Conservation (phyloP, 306 rosid genomes). For the Cyclanthera cordifolia region DNA sequence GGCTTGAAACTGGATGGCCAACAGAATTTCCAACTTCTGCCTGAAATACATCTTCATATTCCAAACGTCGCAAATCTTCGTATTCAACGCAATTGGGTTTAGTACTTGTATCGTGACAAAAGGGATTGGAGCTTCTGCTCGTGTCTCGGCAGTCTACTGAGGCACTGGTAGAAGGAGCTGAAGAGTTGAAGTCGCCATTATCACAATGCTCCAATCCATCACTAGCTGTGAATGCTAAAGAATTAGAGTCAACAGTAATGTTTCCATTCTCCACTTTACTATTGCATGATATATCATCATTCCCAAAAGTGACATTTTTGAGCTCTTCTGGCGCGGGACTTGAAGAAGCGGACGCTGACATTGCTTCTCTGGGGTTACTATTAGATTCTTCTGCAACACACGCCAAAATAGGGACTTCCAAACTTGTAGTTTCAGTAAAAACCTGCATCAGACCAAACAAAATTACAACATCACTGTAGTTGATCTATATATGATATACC, state of each 20-base stretch:
- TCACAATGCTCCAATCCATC: constrained; percentile 26
- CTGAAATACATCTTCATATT: constrained; percentile 7
- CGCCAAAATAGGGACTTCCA: neutral
- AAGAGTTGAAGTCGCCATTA: constrained; percentile 13
- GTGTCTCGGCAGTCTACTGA: constrained; percentile 26
- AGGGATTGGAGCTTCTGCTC: constrained; percentile 20
- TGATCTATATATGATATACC: neutral
- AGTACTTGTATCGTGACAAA: constrained; percentile 10
- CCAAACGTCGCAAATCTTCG: constrained; percentile 12
- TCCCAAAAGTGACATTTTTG: neutral
- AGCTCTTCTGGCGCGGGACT: constrained; percentile 23
- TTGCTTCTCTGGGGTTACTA: neutral
- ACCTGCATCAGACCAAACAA: constrained; percentile 27
- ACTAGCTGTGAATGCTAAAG: constrained; percentile 24
- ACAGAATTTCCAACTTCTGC: constrained; percentile 14
- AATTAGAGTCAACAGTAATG: constrained; percentile 19
- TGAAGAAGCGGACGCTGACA: neutral
- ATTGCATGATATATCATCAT: constrained; percentile 18
- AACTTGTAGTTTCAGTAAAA: constrained; percentile 17
- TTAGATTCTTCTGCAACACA: neutral
- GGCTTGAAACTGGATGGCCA: constrained; percentile 21
- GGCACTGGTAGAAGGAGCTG: constrained; percentile 17
- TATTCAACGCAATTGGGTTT: constrained; percentile 13
- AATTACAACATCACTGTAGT: neutral
- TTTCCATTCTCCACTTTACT: constrained; percentile 26